These are phyloP conservation scores for Millerozyma miso DNA, from an alignment of 805 yeast species.

Conservation along the genomic window DNA sequence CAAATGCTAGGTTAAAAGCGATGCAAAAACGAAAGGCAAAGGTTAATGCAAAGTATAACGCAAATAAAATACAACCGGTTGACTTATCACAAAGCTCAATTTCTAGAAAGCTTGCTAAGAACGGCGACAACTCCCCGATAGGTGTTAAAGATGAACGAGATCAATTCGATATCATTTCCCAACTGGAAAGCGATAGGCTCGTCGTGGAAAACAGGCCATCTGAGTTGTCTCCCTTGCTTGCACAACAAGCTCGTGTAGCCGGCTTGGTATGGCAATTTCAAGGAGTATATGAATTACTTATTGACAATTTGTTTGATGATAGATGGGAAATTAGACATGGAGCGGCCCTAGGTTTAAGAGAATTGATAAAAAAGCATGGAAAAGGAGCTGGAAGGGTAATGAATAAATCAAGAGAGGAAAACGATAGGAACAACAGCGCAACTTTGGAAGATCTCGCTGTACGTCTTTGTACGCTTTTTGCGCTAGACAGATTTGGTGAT, in stretches of 20 bases:
- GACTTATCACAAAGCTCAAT: conserved; percentile 72
- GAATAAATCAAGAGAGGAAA: conserved; percentile 58
- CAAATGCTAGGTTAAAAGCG: conserved; percentile 81
- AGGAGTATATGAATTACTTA: conserved; percentile 79
- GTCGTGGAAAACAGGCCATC: conserved; percentile 76
- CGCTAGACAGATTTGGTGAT: conserved; percentile 94
- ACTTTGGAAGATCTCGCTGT: conserved; percentile 87
- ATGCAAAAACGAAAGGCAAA: conserved; percentile 92
- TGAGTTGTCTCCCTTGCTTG: conserved; percentile 61
- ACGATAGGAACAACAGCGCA: conserved; percentile 57
- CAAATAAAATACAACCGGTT: conserved; percentile 45
- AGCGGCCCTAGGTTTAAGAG: conserved; percentile 87
- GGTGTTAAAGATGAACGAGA: conserved; percentile 20
- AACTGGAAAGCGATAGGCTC: conserved; percentile 73
- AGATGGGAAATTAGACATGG: conserved; percentile 97
- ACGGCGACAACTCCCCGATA: conserved; percentile 24
- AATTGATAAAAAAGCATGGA: conserved; percentile 78
- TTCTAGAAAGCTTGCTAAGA: conserved; percentile 48
- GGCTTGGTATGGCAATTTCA: conserved; percentile 91
- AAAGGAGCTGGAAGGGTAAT: conserved; percentile 76
- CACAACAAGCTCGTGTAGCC: conserved; percentile 66
- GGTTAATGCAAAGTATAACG: conserved; percentile 53
- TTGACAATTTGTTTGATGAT: conserved; percentile 77
- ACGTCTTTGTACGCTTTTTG: conserved; percentile 77
- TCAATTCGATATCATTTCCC: conserved; percentile 65